Evolutionary conservation across 805 yeast species (phyloP).

Genomic region (Candida methanosorbosa): DNA sequence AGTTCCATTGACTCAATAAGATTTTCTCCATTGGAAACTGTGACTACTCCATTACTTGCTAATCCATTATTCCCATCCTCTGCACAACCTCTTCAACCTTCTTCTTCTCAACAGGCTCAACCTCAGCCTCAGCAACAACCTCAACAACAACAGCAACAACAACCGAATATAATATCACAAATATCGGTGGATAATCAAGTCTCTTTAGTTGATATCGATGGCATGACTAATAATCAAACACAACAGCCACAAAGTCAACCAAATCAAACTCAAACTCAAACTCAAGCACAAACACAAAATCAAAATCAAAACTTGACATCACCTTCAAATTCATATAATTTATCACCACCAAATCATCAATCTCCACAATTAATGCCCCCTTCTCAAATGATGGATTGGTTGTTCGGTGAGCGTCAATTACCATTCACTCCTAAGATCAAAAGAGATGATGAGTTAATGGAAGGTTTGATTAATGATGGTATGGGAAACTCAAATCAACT

Average conservation of each 20-base stretch:
- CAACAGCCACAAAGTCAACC: not conserved
- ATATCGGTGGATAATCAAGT: no score
- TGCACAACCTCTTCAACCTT: no score
- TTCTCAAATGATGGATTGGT: conserved; percentile 24
- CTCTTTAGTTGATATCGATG: no score
- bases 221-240: no score
- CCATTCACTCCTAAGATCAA: conserved; percentile 1
- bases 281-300: no score
- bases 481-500: not conserved
- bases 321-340: not conserved
- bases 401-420: conserved; percentile 9
- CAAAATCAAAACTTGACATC: not conserved
- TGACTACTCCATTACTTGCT: not conserved
- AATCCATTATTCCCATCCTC: no score
- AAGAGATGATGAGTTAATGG: no score
- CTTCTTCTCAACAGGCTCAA: no score
- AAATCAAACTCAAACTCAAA: not conserved
- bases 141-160: not conserved
- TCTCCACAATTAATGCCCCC: conserved; percentile 15
- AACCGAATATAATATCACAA: no score
- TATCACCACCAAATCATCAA: not conserved
- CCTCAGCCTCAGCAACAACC: not conserved
- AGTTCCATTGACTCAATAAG: not conserved
- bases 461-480: not conserved
- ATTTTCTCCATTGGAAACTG: not conserved